These are phyloP conservation scores for Orbilia blumenaviensis DNA, from an alignment of 2,329 filamentous ascomycete genomes.

Conservation along the genomic window DNA sequence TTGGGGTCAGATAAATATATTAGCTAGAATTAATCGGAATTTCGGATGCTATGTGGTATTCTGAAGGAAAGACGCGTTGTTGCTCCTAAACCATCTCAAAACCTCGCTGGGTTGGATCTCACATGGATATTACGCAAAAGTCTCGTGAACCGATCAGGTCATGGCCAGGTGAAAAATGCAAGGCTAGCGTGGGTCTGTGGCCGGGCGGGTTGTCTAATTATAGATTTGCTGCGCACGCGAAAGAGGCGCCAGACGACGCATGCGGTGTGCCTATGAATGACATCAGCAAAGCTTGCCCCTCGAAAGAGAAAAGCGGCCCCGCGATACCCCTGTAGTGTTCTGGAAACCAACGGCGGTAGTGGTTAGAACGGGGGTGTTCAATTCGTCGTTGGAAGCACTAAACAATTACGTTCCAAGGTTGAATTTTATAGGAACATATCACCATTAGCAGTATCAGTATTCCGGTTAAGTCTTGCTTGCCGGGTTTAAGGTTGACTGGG, in stretches of 20 bases:
- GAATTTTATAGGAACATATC: background rate
- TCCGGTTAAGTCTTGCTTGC: background rate
- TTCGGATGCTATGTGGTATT: background rate
- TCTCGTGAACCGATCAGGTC: background rate
- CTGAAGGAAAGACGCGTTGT: background rate
- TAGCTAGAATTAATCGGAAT: background rate
- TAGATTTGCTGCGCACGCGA: conserved; percentile 21
- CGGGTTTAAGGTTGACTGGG: background rate
- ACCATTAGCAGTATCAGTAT: background rate
- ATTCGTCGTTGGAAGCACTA: background rate
- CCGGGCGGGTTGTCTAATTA: conserved; percentile 5
- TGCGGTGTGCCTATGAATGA: conserved; percentile 31
- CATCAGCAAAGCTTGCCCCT: conserved; percentile 30
- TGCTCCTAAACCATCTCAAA: background rate
- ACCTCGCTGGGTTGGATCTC: background rate
- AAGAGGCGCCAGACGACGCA: conserved; percentile 34
- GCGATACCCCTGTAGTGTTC: background rate
- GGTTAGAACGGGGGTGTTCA: background rate
- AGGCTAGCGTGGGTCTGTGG: background rate
- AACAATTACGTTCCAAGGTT: background rate
- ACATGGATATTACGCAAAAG: background rate
- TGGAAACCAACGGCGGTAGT: background rate
- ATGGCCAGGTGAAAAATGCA: conserved; percentile 1
- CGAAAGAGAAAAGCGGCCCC: background rate
- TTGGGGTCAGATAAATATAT: no score